Evolutionary conservation across 345 rosid species (phyloP).

Genomic region (Ailanthus altissimus): DNA sequence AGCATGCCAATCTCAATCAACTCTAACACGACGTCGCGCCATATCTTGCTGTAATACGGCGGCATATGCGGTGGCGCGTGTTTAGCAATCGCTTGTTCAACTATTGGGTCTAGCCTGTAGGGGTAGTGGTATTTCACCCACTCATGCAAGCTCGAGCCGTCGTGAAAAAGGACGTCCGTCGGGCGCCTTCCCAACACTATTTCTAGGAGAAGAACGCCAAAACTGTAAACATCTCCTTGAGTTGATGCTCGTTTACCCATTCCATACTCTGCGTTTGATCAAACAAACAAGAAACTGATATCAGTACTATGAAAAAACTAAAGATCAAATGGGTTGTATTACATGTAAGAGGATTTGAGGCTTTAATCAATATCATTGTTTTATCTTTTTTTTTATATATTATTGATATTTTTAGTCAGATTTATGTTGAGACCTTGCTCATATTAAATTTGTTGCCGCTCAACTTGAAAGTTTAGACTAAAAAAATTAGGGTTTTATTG

Average conservation of each 20-base stretch:
- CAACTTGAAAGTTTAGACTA: no score
- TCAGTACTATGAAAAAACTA: no score
- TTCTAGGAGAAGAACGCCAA: slow-evolving; percentile 78
- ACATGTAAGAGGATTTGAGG: no score
- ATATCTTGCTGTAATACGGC: slow-evolving; percentile 32
- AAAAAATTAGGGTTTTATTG: no score
- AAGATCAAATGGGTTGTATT: no score
- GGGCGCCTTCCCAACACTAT: slow-evolving; percentile 74
- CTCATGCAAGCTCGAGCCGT: slow-evolving; percentile 74
- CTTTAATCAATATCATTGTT: no score
- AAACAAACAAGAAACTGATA: background rate
- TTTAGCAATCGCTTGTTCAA: slow-evolving; percentile 57
- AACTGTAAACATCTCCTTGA: slow-evolving; percentile 88
- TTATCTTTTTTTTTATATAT: no score
- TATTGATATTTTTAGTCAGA: no score
- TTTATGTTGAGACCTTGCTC: no score
- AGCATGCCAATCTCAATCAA: slow-evolving; percentile 78
- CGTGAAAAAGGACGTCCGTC: slow-evolving; percentile 54
- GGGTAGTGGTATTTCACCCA: slow-evolving; percentile 79
- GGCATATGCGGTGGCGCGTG: slow-evolving; percentile 41
- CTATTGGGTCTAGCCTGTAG: slow-evolving; percentile 52
- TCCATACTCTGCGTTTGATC: slow-evolving; percentile 63
- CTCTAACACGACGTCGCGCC: slow-evolving; percentile 68
- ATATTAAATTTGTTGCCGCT: no score
- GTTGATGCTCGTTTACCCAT: slow-evolving; percentile 77